Evolutionary conservation across 1,284 basidiomycete species (phyloP), one percentile per base, ranked within the genome.

Genomic region (Termitomyces sp.): DNA sequence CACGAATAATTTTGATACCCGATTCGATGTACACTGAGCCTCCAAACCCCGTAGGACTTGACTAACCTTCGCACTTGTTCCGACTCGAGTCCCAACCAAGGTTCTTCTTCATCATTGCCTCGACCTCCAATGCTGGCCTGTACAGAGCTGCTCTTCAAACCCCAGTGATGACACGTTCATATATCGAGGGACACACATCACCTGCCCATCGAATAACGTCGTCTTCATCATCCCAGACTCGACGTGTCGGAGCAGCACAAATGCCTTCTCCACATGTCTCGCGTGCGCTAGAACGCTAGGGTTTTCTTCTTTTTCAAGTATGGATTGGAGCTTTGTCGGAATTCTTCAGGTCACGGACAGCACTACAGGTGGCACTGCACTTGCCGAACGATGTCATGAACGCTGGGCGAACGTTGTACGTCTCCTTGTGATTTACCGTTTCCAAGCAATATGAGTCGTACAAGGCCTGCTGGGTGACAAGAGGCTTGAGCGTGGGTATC

Each of bases 311-410:
- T 48, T 13, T 55, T 50, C 40, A 41, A 12, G 10, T 56, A 52
- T 13, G 50, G n/a, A n/a, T n/a, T n/a, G n/a, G 55, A 21, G 42
- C 30, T 7, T 42, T 31, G 6, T 54, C 58, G 1, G 50, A 28
- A 36, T 47, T 51, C n/a, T 50, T 31, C 10, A 60, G 7, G 8
- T 60, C 58, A 24, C 46, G 50, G n/a, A 38, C 46, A 5, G 61
- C 61, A 44, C 56, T 56, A 6, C 50, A 26, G 3, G 50, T 26
- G 17, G 50, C 38, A 4, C 55, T 52, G 10, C 56, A 60, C 5
- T 53, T 43, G 26, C 54, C 58, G 13, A 62, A 58, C n/a, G 53
- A 55, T 19, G 10, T 36, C 17, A 62, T 50, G 31, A 62, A 62
- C 7, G 61, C 38, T 8, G 56, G 33, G 5, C 54, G 52, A 15